These are phyloP conservation scores for Alternaria arbusti DNA, from an alignment of 2,329 filamentous ascomycete species.

Conservation along the genomic window DNA sequence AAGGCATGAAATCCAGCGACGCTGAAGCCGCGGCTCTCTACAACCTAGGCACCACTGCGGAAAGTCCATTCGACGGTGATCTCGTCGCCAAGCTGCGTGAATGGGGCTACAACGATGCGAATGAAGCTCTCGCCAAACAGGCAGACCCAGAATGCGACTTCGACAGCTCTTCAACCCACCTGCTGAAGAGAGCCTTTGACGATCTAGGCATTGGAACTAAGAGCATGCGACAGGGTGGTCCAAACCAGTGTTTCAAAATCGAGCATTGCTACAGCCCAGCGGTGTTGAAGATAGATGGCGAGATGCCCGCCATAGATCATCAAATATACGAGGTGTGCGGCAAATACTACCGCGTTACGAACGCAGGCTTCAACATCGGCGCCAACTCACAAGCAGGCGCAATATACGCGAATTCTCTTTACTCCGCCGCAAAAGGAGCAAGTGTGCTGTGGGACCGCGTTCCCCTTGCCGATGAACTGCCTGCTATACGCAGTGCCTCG, in stretches of 20 bases:
- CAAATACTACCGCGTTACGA: slow-evolving; percentile 15
- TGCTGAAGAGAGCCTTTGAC: background rate
- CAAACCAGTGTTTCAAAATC: slow-evolving; percentile 21
- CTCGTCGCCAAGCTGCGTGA: slow-evolving; percentile 6
- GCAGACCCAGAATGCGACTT: slow-evolving; percentile 15
- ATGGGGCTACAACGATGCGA: slow-evolving; percentile 22
- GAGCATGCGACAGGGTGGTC: slow-evolving; percentile 13
- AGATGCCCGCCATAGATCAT: background rate
- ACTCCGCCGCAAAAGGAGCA: slow-evolving; percentile 10
- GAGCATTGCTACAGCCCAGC: slow-evolving; percentile 18
- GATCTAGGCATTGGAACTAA: slow-evolving; percentile 11
- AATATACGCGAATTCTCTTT: slow-evolving; percentile 2
- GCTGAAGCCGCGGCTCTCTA: slow-evolving; percentile 12
- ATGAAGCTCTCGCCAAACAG: background rate
- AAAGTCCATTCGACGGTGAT: slow-evolving; percentile 13
- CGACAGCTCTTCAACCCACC: background rate
- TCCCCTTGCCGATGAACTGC: slow-evolving; percentile 15
- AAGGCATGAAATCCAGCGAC: slow-evolving; percentile 18
- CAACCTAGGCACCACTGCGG: slow-evolving; percentile 2
- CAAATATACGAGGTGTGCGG: slow-evolving; percentile 24
- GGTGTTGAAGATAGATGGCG: background rate
- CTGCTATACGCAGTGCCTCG: slow-evolving; percentile 18
- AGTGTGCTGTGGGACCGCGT: slow-evolving; percentile 13
- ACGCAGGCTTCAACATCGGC: slow-evolving; percentile 8
- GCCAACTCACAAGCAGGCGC: slow-evolving; percentile 15